Base-by-base conservation (phyloP, 192 early-diverging fungal species). In the Gamsiella multidivaricata region DNA sequence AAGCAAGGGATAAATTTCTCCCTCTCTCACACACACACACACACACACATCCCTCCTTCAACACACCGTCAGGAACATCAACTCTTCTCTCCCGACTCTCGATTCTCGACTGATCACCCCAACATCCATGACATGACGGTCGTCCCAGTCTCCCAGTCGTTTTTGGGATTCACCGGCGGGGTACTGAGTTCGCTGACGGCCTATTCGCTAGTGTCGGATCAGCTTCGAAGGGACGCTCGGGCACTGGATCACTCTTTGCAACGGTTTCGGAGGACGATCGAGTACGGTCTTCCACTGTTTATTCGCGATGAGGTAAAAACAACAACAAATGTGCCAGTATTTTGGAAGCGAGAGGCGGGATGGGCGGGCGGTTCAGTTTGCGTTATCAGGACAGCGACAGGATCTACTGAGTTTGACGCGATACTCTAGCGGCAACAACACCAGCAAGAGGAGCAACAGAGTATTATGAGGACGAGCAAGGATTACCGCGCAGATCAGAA, bases 81-180 rank as follows among this genome's bases (percentile, higher is more conserved):
- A n/a, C 32, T 46, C 45, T 23, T 53, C 52, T 18, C 26, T 32
- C 20, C 29, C 26, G 7, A 25, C 25, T 52, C n/a, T n/a, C n/a
- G n/a, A n/a, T n/a, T n/a, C n/a, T n/a, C 22, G 25, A 4, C 10
- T 41, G 41, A 46, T 45, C 54, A n/a, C 22, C 22, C 45, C 28
- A 10, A 20, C 37, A 41, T 76, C 57, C 64, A 76, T 76, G 73
- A 56, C 73, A 76, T 76, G 73, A 76, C 73, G 59, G 59, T 64
- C 60, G 73, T 76, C 51, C 65, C 65, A 56, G 59, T 67, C 32
- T 68, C 73, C 73, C 73, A 76, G 53, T 62, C 73, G 52, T 42
- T 76, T 58, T 76, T 76, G 65, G 73, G 73, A 67, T 76, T 76
- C 56, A 76, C 73, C 3, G 73, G 73, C 34, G 73, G 73, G 52